Percentiles rank a stretch among this genome's conserved stretches.
phyloP scores from a whole-genome alignment of 1,139 yeast species.

The Petasospora fabianii region DNA sequence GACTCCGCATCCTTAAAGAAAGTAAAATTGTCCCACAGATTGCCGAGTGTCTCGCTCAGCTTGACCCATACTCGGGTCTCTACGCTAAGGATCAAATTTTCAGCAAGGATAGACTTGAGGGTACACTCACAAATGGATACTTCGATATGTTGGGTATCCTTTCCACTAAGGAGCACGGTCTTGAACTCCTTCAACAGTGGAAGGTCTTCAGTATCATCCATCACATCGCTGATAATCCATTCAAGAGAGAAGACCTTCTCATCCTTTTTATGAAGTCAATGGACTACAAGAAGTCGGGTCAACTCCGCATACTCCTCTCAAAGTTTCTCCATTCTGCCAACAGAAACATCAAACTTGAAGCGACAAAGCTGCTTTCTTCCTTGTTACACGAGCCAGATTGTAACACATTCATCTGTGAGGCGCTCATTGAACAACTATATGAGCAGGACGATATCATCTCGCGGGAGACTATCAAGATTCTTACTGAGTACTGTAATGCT shows the following conservation, averaged over 20 bases:
- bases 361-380: conserved; percentile 51
- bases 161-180: conserved; percentile 56
- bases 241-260: conserved; percentile 57
- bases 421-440: conserved; percentile 66
- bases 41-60: conserved; percentile 83
- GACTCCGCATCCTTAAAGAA: conserved; percentile 58
- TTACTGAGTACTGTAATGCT: conserved; percentile 45
- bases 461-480: conserved; percentile 48
- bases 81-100: conserved; percentile 72
- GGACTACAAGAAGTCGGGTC: conserved; percentile 62
- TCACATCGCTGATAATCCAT: conserved; percentile 59
- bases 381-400: conserved; percentile 33
- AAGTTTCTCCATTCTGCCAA: conserved; percentile 63
- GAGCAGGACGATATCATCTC: conserved; percentile 61
- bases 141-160: conserved; percentile 73
- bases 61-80: conserved; percentile 77
- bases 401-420: conserved; percentile 35
- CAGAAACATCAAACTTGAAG: conserved; percentile 47
- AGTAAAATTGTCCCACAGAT: conserved; percentile 82
- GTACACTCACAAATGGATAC: conserved; percentile 73
- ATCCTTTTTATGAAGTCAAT: conserved; percentile 55
- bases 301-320: conserved; percentile 59
- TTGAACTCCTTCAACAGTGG: conserved; percentile 72
- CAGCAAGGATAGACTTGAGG: conserved; percentile 53
- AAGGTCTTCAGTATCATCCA: conserved; percentile 77